phyloP scores from a whole-genome alignment of 768 basidiomycete species.

The Lactarius sanguifluus region DNA sequence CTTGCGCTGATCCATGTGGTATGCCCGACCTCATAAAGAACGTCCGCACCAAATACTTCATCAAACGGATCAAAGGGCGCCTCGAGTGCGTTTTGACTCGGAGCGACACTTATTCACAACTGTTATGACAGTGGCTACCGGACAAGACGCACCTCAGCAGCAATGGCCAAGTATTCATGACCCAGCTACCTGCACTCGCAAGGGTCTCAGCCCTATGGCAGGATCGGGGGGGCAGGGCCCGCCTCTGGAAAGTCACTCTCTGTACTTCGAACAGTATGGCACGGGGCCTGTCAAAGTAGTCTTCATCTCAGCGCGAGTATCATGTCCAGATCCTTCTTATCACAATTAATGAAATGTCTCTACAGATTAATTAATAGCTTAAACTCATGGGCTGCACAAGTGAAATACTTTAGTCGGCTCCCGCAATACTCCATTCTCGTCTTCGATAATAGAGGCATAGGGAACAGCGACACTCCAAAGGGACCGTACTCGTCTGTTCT shows the following conservation, averaged over 20 bases:
- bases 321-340: background rate
- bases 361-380: conserved; percentile 58
- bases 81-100: too few relatives aligned
- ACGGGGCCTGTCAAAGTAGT: conserved; percentile 61
- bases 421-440: conserved; percentile 37
- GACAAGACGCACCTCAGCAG: conserved; percentile 29
- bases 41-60: too few relatives aligned
- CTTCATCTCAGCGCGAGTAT: conserved; percentile 71
- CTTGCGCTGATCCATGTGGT: too few relatives aligned
- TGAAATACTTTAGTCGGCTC: conserved; percentile 56
- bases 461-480: too few relatives aligned
- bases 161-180: conserved; percentile 45
- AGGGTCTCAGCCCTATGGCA: conserved; percentile 76
- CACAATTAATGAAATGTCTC: background rate
- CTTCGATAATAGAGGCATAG: too few relatives aligned
- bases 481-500: too few relatives aligned
- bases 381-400: conserved; percentile 66
- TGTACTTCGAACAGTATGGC: conserved; percentile 78
- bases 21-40: too few relatives aligned
- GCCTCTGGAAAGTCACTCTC: conserved; percentile 61
- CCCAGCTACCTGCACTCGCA: conserved; percentile 57
- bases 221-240: conserved; percentile 44
- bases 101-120: too few relatives aligned
- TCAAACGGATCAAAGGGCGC: too few relatives aligned
- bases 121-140: too few relatives aligned